Conservation (phyloP, 495 filamentous ascomycete genomes). For the Jackrogersella multiformis region DNA sequence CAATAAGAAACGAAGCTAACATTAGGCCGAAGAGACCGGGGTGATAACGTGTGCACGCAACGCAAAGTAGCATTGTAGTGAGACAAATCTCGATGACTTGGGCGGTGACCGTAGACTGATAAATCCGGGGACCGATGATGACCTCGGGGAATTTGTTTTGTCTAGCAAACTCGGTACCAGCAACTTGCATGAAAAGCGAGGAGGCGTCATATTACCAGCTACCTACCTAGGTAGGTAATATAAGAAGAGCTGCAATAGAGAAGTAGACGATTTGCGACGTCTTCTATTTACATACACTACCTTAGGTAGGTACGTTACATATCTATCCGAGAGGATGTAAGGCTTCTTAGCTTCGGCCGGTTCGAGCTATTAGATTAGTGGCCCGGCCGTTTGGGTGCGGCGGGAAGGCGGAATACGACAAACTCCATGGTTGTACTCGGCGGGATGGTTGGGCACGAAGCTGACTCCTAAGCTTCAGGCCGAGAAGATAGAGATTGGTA, state of each 20-base stretch:
- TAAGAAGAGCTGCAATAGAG: neutral
- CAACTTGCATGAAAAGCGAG: neutral
- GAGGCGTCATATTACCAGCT: constrained; percentile 9
- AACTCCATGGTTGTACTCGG: constrained; percentile 24
- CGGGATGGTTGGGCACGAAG: constrained; percentile 31
- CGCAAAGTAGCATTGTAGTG: constrained; percentile 14
- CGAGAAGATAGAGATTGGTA: constrained; percentile 5
- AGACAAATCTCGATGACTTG: constrained; percentile 27
- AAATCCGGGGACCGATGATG: neutral
- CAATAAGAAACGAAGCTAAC: constrained; percentile 12
- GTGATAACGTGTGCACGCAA: constrained; percentile 9
- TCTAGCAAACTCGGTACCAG: neutral
- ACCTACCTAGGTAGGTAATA: neutral
- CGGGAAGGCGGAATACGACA: constrained; percentile 13
- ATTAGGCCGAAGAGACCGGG: neutral
- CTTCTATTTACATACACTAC: constrained; percentile 8
- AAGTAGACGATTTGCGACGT: constrained; percentile 5
- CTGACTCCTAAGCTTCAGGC: constrained; percentile 23
- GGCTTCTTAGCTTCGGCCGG: constrained; percentile 21
- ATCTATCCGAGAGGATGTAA: constrained; percentile 9
- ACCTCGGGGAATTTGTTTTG: neutral
- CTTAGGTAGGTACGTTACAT: too few species aligned
- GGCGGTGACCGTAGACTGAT: neutral
- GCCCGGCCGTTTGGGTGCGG: constrained; percentile 24
- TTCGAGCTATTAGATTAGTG: constrained; percentile 21